phyloP scores from a whole-genome alignment of 1,284 basidiomycete genomes.

The Rhizopogon hawkerae region DNA sequence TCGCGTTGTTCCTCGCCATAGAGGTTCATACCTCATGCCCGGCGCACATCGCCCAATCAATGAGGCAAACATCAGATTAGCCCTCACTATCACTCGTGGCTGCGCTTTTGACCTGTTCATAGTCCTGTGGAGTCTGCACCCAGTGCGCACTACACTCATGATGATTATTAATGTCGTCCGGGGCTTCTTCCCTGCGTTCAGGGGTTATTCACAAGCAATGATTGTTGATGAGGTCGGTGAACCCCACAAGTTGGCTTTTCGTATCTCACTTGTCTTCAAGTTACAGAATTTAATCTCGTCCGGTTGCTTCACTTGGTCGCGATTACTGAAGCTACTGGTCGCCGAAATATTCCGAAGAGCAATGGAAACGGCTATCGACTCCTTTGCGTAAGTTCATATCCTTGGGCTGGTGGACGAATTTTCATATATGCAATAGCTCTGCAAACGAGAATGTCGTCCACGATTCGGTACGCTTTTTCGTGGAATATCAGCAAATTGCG shows the following conservation, averaged over 20 bases:
- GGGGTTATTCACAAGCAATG: conserved; percentile 74
- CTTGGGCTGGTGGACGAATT: conserved; percentile 11
- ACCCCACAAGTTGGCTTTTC: background rate
- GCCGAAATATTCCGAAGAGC: conserved; percentile 57
- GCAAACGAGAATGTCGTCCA: conserved; percentile 64
- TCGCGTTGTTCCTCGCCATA: conserved; percentile 38
- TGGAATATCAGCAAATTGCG: conserved; percentile 70
- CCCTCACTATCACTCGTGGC: conserved; percentile 42
- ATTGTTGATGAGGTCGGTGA: conserved; percentile 68
- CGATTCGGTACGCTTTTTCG: conserved; percentile 58
- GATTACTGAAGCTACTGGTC: conserved; percentile 45
- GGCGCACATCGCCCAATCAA: conserved; percentile 59
- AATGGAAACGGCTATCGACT: conserved; percentile 58
- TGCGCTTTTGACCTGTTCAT: conserved; percentile 50
- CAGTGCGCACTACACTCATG: conserved; percentile 56
- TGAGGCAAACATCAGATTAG: conserved; percentile 45
- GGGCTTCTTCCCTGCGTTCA: conserved; percentile 68
- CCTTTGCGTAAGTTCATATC: conserved; percentile 52
- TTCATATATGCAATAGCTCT: conserved; percentile 33
- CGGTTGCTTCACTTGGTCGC: conserved; percentile 56
- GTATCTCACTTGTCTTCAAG: conserved; percentile 29
- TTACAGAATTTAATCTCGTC: conserved; percentile 58
- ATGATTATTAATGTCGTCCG: conserved; percentile 58
- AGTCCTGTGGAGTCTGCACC: conserved; percentile 58
- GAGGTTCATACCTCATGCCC: conserved; percentile 43